Evolutionary conservation across 306 rosid genomes (phyloP), one percentile per base, ranked within the genome.

Genomic region (Glycine soja): DNA sequence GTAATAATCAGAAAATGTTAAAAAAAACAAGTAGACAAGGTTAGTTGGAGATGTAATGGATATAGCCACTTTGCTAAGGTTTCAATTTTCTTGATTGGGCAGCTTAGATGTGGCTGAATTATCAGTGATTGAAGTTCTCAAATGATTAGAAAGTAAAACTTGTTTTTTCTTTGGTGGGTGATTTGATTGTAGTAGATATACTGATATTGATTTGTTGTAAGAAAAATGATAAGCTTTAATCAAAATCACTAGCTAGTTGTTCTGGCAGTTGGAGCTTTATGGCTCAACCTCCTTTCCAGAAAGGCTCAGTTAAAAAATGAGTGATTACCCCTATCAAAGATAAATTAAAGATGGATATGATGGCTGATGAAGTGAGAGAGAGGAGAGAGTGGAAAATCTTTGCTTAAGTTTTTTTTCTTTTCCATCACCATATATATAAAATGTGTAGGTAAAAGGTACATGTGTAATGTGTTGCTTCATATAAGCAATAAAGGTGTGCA

Each of bases 401-500:
- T 24, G 30, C 30, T 24, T 0, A 24, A 24, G 1, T 0, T 57
- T 58, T 38, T 24, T 40, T 48, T 52, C 4, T 63, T 12, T 51
- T 76, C 42, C 77, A 48, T 61, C 42, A 80, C 66, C 46, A 24
- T 65, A 32, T 61, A 76, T 57, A 16, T 16, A 18, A n/a, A 69
- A 73, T 72, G 67, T 75, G 78, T 64, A 15, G 7, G 32, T 18
- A 83, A 80, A 86, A 85, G 89, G 82, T 78, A 81, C 88, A 87
- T 24, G 30, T 24, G 30, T 24, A 24, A 24, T 88, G 87, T 86
- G 91, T 90, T 84, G 77, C 87, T 76, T 88, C 79, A 84, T 76
- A 77, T 40, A 58, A 73, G 88, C 77, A 82, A 91, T 90, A 84
- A 91, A 85, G 88, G 30, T 24, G 88, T 86, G 83, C 94, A 84